Evolutionary conservation across 345 rosid species (phyloP).

Genomic region (Durio zibethinus): DNA sequence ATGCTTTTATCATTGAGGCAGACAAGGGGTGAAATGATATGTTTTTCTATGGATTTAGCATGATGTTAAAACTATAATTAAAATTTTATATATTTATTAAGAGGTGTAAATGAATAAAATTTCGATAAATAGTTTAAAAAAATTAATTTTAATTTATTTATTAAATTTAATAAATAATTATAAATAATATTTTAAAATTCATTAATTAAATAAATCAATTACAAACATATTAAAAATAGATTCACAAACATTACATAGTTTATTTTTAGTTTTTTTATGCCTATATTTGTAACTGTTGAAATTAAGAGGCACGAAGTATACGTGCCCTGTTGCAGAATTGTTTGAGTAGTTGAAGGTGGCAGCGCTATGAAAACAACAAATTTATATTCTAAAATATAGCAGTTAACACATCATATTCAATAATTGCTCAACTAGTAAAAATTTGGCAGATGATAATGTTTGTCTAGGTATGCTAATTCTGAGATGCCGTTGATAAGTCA

Average conservation of each 20-base stretch:
- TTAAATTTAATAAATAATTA: too few species aligned
- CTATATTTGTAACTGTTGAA: not conserved
- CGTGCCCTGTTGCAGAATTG: constrained; percentile 4
- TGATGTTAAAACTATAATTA: not conserved
- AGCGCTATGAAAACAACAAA: not conserved
- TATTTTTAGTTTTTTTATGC: too few species aligned
- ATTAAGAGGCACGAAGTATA: not conserved
- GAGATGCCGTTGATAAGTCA: not conserved
- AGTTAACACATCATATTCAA: not conserved
- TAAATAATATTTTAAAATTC: too few species aligned
- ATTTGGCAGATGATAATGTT: not conserved
- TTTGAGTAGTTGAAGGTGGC: not conserved
- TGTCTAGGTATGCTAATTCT: not conserved
- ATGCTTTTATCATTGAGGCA: too few species aligned
- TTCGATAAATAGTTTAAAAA: too few species aligned
- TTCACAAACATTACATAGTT: too few species aligned
- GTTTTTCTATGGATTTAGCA: not conserved
- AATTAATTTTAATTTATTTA: too few species aligned
- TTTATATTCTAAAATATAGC: not conserved
- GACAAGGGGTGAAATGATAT: not conserved
- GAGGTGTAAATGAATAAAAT: too few species aligned
- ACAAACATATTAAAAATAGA: too few species aligned
- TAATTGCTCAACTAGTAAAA: not conserved
- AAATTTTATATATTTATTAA: not conserved
- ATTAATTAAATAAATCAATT: too few species aligned